Evolutionary conservation across 2,329 filamentous ascomycete genomes (phyloP).

Genomic region (Fusarium proliferatum): DNA sequence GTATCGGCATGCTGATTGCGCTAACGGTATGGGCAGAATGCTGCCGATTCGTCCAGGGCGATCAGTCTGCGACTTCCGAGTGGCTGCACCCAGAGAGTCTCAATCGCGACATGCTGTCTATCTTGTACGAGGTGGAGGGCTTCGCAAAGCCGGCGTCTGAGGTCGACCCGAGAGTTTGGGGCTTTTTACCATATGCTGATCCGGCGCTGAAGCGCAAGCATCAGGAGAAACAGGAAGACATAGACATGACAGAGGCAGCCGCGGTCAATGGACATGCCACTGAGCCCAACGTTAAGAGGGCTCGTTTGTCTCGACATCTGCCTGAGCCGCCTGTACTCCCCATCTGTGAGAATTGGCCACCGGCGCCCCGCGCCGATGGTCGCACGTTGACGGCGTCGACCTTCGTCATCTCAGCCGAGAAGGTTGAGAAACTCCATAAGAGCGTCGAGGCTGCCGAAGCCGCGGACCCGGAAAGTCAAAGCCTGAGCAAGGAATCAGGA

Average conservation of each 20-base stretch:
- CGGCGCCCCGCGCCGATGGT: not conserved
- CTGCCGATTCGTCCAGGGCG: not conserved
- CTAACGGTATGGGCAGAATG: not conserved
- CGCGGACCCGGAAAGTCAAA: not conserved
- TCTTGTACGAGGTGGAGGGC: not conserved
- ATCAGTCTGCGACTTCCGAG: not conserved
- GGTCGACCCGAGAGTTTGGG: not conserved
- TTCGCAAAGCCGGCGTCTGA: not conserved
- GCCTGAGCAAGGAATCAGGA: not conserved
- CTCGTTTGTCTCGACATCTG: not conserved
- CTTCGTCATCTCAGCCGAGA: not conserved
- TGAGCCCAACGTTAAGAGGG: not conserved
- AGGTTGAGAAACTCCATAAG: not conserved
- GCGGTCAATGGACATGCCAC: not conserved
- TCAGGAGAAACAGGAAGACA: not conserved
- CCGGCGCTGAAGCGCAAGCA: not conserved
- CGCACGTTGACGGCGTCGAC: not conserved
- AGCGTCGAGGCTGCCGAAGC: not conserved
- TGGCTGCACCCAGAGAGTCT: not conserved
- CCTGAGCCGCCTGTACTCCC: not conserved
- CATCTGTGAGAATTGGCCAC: not conserved
- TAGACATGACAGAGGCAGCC: not conserved
- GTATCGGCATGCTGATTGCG: not conserved
- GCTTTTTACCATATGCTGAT: not conserved
- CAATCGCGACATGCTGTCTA: not conserved